phyloP scores from a whole-genome alignment of 495 filamentous ascomycete genomes.

The Talaromyces proteolyticus region DNA sequence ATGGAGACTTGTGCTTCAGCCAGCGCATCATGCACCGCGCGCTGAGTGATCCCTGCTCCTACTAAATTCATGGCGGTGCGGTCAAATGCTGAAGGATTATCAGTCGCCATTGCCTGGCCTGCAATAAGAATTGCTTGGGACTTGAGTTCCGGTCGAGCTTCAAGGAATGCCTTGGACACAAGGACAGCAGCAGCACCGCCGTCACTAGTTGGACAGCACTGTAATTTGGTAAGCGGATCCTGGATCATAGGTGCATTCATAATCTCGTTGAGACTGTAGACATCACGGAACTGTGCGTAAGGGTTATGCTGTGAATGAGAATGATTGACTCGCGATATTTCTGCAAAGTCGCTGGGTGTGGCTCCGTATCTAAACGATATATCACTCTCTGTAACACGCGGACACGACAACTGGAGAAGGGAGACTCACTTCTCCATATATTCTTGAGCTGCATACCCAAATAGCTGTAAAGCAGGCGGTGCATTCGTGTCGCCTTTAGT shows the following conservation, averaged over 20 bases:
- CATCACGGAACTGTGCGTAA: constrained; percentile 76
- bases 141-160: constrained; percentile 59
- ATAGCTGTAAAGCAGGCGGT: constrained; percentile 71
- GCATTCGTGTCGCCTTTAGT: constrained; percentile 62
- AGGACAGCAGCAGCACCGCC: constrained; percentile 71
- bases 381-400: no score
- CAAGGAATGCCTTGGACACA: constrained; percentile 67
- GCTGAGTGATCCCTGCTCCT: constrained; percentile 64
- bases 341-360: constrained; percentile 68
- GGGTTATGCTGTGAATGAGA: constrained; percentile 70
- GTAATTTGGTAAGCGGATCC: constrained; percentile 56
- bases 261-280: constrained; percentile 71
- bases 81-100: constrained; percentile 60
- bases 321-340: constrained; percentile 81
- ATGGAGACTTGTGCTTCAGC: constrained; percentile 54
- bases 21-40: constrained; percentile 52
- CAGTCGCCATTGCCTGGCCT: constrained; percentile 67
- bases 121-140: constrained; percentile 66
- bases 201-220: constrained; percentile 71
- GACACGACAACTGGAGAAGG: background rate
- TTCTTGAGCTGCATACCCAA: constrained; percentile 78
- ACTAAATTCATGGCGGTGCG: constrained; percentile 63
- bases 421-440: constrained; percentile 71
- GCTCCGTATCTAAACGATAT: constrained; percentile 59
- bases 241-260: constrained; percentile 57